These are phyloP conservation scores for Paramecium caudatum DNA, from an alignment of 73 alveolate genomes.

Conservation along the genomic window DNA sequence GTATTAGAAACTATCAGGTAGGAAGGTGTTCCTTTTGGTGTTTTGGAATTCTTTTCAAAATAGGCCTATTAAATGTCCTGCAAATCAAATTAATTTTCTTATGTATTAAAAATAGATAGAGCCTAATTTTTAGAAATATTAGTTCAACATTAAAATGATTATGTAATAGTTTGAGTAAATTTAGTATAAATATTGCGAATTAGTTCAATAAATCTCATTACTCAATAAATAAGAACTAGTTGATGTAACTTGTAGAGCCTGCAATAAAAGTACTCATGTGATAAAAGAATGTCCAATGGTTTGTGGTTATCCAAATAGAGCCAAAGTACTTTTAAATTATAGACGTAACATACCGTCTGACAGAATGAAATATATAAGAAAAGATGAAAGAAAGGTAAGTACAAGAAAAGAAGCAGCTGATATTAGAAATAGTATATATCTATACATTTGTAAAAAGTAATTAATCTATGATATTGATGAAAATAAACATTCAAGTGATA, in stretches of 20 bases:
- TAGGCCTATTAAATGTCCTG: conserved; percentile 32
- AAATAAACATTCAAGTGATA: background rate
- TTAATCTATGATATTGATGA: background rate
- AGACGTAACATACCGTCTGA: conserved; percentile 43
- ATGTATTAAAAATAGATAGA: conserved; percentile 30
- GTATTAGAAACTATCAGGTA: background rate
- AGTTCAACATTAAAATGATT: conserved; percentile 11
- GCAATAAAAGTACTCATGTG: conserved; percentile 32
- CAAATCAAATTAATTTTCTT: conserved; percentile 33
- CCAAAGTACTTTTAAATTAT: conserved; percentile 48
- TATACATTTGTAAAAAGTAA: conserved; percentile 45
- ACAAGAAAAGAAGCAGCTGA: conserved; percentile 40
- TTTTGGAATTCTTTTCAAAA: conserved; percentile 28
- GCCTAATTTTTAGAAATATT: background rate
- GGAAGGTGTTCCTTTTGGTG: conserved; percentile 44
- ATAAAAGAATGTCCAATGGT: conserved; percentile 64
- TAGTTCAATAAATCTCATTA: conserved; percentile 39
- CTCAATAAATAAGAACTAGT: conserved; percentile 6
- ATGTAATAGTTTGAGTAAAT: background rate
- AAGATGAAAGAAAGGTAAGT: background rate
- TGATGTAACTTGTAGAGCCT: conserved; percentile 24
- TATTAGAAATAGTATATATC: conserved; percentile 1
- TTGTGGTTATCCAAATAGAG: conserved; percentile 59
- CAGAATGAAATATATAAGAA: conserved; percentile 14
- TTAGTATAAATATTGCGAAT: conserved; percentile 51